A percentile compares a stretch with the other conserved stretches of the same genome.
Evolutionary conservation across 78 protist genomes (phyloP).

Genomic region (Emiliania huxleyi): DNA sequence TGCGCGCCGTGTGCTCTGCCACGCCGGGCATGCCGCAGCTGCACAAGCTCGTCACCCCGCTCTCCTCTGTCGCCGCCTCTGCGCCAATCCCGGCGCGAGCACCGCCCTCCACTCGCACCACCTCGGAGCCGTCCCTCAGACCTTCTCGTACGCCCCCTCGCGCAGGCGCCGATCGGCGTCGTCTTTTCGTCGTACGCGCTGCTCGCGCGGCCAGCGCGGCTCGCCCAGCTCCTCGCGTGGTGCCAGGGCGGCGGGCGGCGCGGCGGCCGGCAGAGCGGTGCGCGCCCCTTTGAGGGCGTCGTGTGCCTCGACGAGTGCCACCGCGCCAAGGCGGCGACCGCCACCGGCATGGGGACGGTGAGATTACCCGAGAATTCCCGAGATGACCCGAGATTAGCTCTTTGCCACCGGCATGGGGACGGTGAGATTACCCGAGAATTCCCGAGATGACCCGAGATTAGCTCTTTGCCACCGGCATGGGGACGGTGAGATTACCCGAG

Average conservation of each 20-base stretch:
- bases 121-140: no score
- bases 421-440: no score
- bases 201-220: not conserved
- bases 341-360: not conserved
- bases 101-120: no score
- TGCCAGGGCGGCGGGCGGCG: not conserved
- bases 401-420: no score
- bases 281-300: not conserved
- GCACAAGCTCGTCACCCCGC: not conserved
- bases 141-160: no score
- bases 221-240: not conserved
- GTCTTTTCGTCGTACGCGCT: not conserved
- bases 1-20: not conserved
- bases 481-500: no score
- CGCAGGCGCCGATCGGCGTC: not conserved
- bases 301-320: conserved; percentile 21
- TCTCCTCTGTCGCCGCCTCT: not conserved
- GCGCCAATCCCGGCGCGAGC: not conserved
- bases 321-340: not conserved
- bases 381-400: no score
- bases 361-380: no score
- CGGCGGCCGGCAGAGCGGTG: not conserved
- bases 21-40: not conserved
- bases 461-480: no score
- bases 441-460: no score